A percentile compares a stretch with the other conserved stretches of the same genome.
These are phyloP conservation scores for Apostasia ramifera DNA, from an alignment of 106 monocot species.

Conservation along the genomic window DNA sequence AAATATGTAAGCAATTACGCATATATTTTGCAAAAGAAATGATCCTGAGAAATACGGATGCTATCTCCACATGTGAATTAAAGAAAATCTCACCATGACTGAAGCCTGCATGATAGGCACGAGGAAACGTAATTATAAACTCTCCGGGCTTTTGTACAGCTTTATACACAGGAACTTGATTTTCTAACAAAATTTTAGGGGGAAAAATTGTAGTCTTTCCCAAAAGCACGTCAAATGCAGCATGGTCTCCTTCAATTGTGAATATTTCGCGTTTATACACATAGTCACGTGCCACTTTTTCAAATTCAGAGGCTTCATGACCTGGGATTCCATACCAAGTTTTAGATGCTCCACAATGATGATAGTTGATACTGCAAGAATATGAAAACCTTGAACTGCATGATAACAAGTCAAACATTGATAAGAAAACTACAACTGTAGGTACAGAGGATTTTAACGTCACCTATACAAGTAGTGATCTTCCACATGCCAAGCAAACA, in stretches of 20 bases:
- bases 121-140: slow-evolving; percentile 87
- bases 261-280: slow-evolving; percentile 72
- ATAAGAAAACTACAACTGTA: slow-evolving; percentile 1
- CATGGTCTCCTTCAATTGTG: slow-evolving; percentile 49
- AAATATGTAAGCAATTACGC: not conserved
- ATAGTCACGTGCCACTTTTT: slow-evolving; percentile 53
- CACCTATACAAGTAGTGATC: slow-evolving; percentile 97
- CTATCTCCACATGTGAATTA: not conserved
- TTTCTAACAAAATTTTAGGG: slow-evolving; percentile 71
- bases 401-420: not conserved
- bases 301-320: slow-evolving; percentile 70
- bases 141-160: slow-evolving; percentile 94
- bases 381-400: not conserved
- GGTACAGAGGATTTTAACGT: not conserved
- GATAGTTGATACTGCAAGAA: slow-evolving; percentile 85
- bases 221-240: slow-evolving; percentile 74
- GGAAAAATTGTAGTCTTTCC: slow-evolving; percentile 98
- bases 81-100: slow-evolving; percentile 59
- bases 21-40: not conserved
- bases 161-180: slow-evolving; percentile 85
- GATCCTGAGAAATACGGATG: not conserved
- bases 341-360: slow-evolving; percentile 95
- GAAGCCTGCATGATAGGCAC: slow-evolving; percentile 95
- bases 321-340: slow-evolving; percentile 99
- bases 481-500: slow-evolving; percentile 99